These are phyloP conservation scores for Penicillium sp. DNA, from an alignment of 2,329 filamentous ascomycete genomes.

Conservation along the genomic window DNA sequence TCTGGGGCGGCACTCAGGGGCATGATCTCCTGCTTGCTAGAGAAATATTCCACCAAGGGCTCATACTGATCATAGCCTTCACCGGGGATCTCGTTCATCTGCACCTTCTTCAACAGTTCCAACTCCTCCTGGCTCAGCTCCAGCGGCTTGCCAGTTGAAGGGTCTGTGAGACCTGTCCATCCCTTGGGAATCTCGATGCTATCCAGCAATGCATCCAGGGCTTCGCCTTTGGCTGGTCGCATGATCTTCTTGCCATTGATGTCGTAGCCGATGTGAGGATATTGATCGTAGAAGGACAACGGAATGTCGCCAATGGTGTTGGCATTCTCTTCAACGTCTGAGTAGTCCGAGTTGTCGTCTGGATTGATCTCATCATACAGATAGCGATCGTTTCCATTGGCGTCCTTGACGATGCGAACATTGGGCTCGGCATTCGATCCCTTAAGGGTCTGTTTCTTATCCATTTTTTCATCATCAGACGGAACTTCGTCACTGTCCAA, in stretches of 20 bases:
- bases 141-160: constrained; percentile 85
- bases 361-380: constrained; percentile 91
- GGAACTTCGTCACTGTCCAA: constrained; percentile 49
- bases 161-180: constrained; percentile 94
- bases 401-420: constrained; percentile 65
- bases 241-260: constrained; percentile 98
- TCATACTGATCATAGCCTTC: constrained; percentile 92
- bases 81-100: constrained; percentile 78
- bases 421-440: constrained; percentile 40
- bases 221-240: constrained; percentile 88
- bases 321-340: constrained; percentile 66
- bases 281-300: constrained; percentile 90
- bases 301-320: constrained; percentile 97
- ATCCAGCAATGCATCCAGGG: constrained; percentile 85
- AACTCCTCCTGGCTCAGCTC: constrained; percentile 82
- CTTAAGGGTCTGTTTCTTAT: constrained; percentile 29
- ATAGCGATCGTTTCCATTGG: constrained; percentile 85
- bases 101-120: constrained; percentile 79
- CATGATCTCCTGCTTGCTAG: constrained; percentile 84
- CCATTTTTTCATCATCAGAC: constrained; percentile 42
- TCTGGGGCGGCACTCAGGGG: constrained; percentile 90
- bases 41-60: constrained; percentile 91
- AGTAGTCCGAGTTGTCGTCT: constrained; percentile 92
- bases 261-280: constrained; percentile 96
- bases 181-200: constrained; percentile 96